A percentile compares a stretch with the other conserved stretches of the same genome.
Conservation (phyloP, 768 basidiomycete genomes). For the Lactifluus piperatus region DNA sequence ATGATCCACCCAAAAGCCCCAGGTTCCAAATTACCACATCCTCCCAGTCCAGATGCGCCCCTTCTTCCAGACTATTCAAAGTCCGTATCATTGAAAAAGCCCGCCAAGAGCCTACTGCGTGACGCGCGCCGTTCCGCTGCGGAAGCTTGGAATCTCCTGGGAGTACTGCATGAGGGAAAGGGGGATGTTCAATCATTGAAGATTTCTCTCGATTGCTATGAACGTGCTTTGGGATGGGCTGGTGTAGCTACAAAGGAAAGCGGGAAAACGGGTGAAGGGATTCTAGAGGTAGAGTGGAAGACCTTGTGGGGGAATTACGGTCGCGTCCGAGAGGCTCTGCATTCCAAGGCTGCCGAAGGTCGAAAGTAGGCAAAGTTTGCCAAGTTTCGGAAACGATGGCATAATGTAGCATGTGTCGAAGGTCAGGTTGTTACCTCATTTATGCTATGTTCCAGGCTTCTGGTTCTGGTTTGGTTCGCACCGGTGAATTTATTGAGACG, state of each 20-base stretch:
- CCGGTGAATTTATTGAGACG: too few relatives aligned
- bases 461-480: neutral
- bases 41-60: slow-evolving; percentile 32
- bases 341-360: neutral
- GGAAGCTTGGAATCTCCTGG: slow-evolving; percentile 69
- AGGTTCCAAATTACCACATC: slow-evolving; percentile 28
- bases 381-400: too few relatives aligned
- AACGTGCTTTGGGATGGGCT: slow-evolving; percentile 62
- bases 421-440: too few relatives aligned
- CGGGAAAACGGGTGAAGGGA: slow-evolving; percentile 41
- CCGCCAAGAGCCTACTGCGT: slow-evolving; percentile 50
- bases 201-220: slow-evolving; percentile 54
- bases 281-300: slow-evolving; percentile 52
- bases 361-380: neutral
- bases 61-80: slow-evolving; percentile 38
- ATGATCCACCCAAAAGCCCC: slow-evolving; percentile 29
- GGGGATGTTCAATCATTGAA: slow-evolving; percentile 24
- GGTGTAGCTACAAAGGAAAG: slow-evolving; percentile 35
- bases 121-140: slow-evolving; percentile 65
- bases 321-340: slow-evolving; percentile 29
- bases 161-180: slow-evolving; percentile 47
- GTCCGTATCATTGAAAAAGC: slow-evolving; percentile 43
- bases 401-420: neutral
- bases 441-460: too few relatives aligned
- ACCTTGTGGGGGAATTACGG: slow-evolving; percentile 52